Conservation (phyloP, 441 rosid species). For the Erodium texanum region DNA sequence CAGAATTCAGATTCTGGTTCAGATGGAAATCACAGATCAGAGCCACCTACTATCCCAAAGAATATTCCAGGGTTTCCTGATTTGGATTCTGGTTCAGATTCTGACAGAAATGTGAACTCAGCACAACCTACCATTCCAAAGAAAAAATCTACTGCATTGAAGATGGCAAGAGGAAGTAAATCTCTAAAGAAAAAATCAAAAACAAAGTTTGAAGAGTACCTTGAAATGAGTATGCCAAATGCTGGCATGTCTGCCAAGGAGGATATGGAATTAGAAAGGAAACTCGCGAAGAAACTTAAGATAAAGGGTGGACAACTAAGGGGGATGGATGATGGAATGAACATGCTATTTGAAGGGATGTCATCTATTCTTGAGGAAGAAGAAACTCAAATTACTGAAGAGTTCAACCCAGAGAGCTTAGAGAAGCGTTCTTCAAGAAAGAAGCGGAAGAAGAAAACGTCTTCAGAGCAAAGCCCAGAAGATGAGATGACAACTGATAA, state of each 20-base stretch:
- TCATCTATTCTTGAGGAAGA: conserved; percentile 34
- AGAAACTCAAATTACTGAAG: conserved; percentile 17
- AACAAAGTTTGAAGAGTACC: conserved; percentile 68
- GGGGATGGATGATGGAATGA: conserved; percentile 58
- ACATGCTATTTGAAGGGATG: conserved; percentile 39
- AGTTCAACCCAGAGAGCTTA: conserved; percentile 13
- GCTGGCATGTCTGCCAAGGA: conserved; percentile 25
- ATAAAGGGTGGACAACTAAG: conserved; percentile 58
- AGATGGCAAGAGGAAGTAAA: conserved; percentile 24
- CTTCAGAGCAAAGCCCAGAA: conserved; percentile 16
- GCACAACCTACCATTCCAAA: conserved; percentile 8
- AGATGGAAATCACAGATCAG: neutral
- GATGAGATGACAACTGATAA: conserved; percentile 22
- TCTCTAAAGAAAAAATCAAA: conserved; percentile 29
- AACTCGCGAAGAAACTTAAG: conserved; percentile 76
- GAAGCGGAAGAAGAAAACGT: conserved; percentile 31
- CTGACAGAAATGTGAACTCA: conserved; percentile 10
- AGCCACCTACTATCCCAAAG: neutral
- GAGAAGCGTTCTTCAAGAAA: conserved; percentile 19
- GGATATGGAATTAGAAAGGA: conserved; percentile 65
- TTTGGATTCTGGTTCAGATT: neutral
- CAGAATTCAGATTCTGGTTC: conserved; percentile 8
- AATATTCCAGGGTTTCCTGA: neutral
- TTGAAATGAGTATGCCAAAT: conserved; percentile 43
- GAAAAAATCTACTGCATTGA: conserved; percentile 19